These are phyloP conservation scores for Cicer judaicum DNA, from an alignment of 306 rosid species.

Conservation along the genomic window DNA sequence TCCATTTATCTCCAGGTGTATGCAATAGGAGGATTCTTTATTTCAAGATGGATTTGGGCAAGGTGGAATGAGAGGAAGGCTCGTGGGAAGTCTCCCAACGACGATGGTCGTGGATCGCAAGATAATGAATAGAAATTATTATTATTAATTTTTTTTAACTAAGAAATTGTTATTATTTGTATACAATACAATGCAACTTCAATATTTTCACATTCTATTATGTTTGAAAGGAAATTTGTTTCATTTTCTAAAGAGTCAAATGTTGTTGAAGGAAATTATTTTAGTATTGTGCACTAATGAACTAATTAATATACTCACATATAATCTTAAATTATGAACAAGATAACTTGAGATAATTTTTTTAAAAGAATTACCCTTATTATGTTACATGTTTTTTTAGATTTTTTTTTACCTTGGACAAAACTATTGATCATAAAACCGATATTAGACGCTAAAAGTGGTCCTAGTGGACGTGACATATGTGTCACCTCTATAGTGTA, in stretches of 20 bases:
- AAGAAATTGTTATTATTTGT: constrained; percentile 31
- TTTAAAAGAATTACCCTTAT: not conserved
- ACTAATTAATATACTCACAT: not conserved
- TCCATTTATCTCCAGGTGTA: constrained; percentile 60
- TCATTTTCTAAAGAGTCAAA: constrained; percentile 20
- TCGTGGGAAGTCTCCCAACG: constrained; percentile 53
- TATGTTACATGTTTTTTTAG: not conserved
- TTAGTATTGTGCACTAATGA: not conserved
- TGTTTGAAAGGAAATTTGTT: constrained; percentile 35
- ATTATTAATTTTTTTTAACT: not conserved
- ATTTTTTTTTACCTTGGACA: too few relatives aligned
- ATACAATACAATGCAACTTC: constrained; percentile 27
- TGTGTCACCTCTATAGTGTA: not conserved
- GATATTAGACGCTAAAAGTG: not conserved
- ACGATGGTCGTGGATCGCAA: constrained; percentile 40
- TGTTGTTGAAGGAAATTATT: not conserved
- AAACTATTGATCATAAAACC: not conserved
- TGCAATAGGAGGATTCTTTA: constrained; percentile 69
- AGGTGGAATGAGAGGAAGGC: constrained; percentile 85
- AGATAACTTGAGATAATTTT: not conserved
- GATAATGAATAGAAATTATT: constrained; percentile 45
- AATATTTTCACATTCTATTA: constrained; percentile 18
- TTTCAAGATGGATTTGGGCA: constrained; percentile 80
- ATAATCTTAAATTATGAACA: not conserved
- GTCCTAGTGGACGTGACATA: not conserved